Conservation (phyloP, 495 filamentous ascomycete genomes). For the Penicillium longicatenatum region DNA sequence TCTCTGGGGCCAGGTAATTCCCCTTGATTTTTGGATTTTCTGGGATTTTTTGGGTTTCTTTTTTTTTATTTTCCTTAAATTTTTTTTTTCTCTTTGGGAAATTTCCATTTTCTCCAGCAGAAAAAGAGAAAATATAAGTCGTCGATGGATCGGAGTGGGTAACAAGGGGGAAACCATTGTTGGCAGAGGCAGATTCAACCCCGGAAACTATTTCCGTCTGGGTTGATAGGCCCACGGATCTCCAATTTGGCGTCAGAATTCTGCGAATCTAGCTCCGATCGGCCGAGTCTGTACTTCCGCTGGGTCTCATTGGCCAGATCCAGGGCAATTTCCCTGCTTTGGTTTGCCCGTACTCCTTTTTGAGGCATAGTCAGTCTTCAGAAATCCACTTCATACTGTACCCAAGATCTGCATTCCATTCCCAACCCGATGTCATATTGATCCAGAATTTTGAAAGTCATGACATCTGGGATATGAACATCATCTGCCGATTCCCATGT, state of each 20-base stretch:
- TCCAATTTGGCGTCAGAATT: not conserved
- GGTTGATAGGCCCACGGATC: slow-evolving; percentile 13
- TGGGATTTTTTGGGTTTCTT: no score
- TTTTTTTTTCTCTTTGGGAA: not conserved
- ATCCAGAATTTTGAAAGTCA: no score
- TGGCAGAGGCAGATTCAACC: not conserved
- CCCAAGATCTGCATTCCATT: not conserved
- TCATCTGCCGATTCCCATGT: slow-evolving; percentile 14
- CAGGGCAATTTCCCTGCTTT: not conserved
- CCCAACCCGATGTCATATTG: not conserved
- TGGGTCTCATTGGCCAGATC: not conserved
- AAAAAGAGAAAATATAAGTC: not conserved
- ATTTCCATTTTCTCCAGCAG: not conserved
- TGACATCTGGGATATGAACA: slow-evolving; percentile 1
- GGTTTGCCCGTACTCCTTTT: not conserved
- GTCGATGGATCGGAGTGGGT: not conserved
- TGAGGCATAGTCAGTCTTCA: not conserved
- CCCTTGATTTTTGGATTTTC: not conserved
- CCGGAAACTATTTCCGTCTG: slow-evolving; percentile 12
- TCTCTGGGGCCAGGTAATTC: not conserved
- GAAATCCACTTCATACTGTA: not conserved
- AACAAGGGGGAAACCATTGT: slow-evolving; percentile 1
- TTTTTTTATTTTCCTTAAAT: no score
- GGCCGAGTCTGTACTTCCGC: not conserved
- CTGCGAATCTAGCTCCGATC: not conserved